These are phyloP conservation scores for Colletotrichum gigasporum DNA, from an alignment of 2,329 filamentous ascomycete genomes.

Conservation along the genomic window DNA sequence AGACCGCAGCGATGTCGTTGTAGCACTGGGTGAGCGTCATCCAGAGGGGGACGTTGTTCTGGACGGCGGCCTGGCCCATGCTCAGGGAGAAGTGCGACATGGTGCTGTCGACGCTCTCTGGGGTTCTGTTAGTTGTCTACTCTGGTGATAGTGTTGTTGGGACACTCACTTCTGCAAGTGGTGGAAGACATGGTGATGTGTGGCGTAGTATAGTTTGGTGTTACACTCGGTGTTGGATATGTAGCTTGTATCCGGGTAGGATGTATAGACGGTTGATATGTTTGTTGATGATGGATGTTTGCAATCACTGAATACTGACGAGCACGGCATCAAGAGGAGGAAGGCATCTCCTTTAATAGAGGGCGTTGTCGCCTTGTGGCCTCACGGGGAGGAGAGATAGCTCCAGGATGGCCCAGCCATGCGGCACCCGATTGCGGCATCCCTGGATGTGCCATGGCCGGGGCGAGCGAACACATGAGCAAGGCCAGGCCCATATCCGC, in stretches of 20 bases:
- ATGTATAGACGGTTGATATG: background rate
- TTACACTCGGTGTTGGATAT: background rate
- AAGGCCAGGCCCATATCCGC: constrained; percentile 10
- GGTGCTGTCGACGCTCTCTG: constrained; percentile 31
- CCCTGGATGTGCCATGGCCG: constrained; percentile 22
- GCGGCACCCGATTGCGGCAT: constrained; percentile 14
- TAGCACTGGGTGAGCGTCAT: constrained; percentile 31
- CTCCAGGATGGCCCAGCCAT: constrained; percentile 27
- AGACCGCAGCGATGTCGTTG: constrained; percentile 19
- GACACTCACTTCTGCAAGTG: constrained; percentile 14
- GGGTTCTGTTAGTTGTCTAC: background rate
- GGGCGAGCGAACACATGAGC: constrained; percentile 19
- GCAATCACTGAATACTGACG: background rate
- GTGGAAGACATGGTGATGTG: constrained; percentile 19
- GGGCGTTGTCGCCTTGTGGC: constrained; percentile 35
- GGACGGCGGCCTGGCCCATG: constrained; percentile 30
- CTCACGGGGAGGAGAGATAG: constrained; percentile 34
- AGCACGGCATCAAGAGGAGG: background rate
- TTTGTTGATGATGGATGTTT: background rate
- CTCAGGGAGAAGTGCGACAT: constrained; percentile 32
- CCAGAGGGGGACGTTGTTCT: constrained; percentile 30
- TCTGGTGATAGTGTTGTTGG: no score
- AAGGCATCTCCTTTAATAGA: constrained; percentile 19
- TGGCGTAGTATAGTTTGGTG: background rate
- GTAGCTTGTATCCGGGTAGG: background rate